Conservation (phyloP, 768 basidiomycete genomes). For the Serpula lacrymans region DNA sequence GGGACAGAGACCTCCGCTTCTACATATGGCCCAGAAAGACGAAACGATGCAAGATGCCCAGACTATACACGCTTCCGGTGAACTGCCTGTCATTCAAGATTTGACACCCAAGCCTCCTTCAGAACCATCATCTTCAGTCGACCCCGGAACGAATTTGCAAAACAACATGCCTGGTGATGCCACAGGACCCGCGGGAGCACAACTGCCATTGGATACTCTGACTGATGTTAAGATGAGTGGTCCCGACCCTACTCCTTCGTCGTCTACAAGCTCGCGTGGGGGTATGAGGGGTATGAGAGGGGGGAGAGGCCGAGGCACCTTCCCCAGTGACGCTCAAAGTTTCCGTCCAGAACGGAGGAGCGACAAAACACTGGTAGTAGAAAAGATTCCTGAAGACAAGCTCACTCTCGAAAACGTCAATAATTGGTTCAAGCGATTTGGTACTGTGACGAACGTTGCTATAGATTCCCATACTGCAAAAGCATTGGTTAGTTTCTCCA, state of each 20-base stretch:
- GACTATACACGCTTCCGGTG: slow-evolving; percentile 51
- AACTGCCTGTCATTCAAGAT: slow-evolving; percentile 82
- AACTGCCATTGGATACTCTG: slow-evolving; percentile 8
- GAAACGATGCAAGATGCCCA: slow-evolving; percentile 41
- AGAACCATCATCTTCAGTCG: slow-evolving; percentile 23
- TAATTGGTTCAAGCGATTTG: slow-evolving; percentile 89
- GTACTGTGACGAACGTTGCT: slow-evolving; percentile 88
- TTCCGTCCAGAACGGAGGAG: slow-evolving; percentile 66
- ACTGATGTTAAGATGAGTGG: slow-evolving; percentile 36
- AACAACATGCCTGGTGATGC: slow-evolving; percentile 10
- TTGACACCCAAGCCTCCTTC: slow-evolving; percentile 57
- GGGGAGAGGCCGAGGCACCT: slow-evolving; percentile 52
- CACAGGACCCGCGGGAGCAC: slow-evolving; percentile 7
- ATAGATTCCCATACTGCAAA: slow-evolving; percentile 73
- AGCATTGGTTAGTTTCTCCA: slow-evolving; percentile 84
- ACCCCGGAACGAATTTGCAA: slow-evolving; percentile 21
- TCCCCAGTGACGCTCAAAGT: slow-evolving; percentile 59
- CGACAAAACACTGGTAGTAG: slow-evolving; percentile 85
- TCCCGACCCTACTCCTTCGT: slow-evolving; percentile 20
- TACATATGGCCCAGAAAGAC: slow-evolving; percentile 55
- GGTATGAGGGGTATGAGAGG: slow-evolving; percentile 42
- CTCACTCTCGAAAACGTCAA: slow-evolving; percentile 76
- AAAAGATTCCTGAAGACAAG: slow-evolving; percentile 88
- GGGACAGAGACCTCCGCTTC: slow-evolving; percentile 49
- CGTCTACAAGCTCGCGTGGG: slow-evolving; percentile 13